Conservation (phyloP, 305 asterid species). For the Fraxinus latifolia region DNA sequence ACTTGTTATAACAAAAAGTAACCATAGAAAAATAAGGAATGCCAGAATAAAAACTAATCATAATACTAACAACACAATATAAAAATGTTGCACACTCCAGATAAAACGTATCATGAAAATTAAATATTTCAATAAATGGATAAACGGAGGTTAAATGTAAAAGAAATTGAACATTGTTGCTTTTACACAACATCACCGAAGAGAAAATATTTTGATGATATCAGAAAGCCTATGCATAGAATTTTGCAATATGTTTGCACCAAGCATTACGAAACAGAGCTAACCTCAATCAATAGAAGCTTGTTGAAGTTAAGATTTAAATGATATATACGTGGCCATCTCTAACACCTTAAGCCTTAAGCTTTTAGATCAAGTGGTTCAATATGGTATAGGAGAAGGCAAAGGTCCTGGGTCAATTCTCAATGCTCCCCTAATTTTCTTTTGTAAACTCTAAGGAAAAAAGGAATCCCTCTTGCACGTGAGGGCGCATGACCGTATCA, state of each 20-base stretch:
- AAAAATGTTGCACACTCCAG: background rate
- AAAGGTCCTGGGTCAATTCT: background rate
- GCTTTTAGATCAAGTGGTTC: background rate
- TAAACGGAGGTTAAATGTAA: background rate
- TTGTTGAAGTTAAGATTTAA: background rate
- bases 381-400: background rate
- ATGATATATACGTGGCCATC: background rate
- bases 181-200: background rate
- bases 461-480: background rate
- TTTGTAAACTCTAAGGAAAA: background rate
- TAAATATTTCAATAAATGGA: background rate
- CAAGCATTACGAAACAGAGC: background rate
- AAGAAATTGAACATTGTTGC: background rate
- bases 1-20: background rate
- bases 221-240: background rate
- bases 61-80: constrained; percentile 11
- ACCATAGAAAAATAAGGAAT: background rate
- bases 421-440: background rate
- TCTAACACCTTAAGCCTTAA: background rate
- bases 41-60: background rate
- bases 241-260: background rate
- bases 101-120: background rate
- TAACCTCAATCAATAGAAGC: background rate
- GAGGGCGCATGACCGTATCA: background rate
- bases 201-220: background rate